Conservation (phyloP, 768 basidiomycete species). For the Holtermannia corniformis region DNA sequence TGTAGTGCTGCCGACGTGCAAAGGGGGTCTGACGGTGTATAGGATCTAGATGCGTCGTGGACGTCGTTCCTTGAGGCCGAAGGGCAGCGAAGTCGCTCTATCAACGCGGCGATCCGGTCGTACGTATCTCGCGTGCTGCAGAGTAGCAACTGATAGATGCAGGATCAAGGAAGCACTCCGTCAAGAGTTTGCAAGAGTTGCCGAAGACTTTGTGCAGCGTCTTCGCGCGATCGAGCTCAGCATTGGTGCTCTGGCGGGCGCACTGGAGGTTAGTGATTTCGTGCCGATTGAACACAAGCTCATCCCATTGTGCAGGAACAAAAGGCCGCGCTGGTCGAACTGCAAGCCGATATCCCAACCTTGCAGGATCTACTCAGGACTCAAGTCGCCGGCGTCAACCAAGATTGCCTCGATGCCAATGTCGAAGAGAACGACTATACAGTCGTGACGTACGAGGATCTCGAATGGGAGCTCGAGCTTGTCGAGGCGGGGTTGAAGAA, state of each 20-base stretch:
- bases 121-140: constrained; percentile 43
- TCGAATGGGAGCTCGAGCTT: constrained; percentile 78
- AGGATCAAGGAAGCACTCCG: constrained; percentile 41
- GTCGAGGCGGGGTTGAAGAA: constrained; percentile 70
- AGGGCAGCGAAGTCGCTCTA: constrained; percentile 62
- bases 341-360: constrained; percentile 46
- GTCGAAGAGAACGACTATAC: constrained; percentile 97
- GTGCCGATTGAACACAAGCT: not conserved
- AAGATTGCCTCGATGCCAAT: constrained; percentile 72
- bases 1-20: constrained; percentile 16
- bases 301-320: constrained; percentile 51
- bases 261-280: constrained; percentile 18
- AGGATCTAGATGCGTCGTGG: constrained; percentile 76
- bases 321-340: constrained; percentile 50
- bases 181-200: constrained; percentile 31
- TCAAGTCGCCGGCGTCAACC: constrained; percentile 56
- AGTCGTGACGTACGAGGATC: constrained; percentile 75
- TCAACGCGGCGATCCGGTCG: constrained; percentile 85
- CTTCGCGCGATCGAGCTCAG: constrained; percentile 33
- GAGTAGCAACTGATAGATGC: constrained; percentile 1
- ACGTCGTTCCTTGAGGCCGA: constrained; percentile 61
- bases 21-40: not conserved
- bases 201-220: constrained; percentile 32
- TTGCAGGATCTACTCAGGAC: constrained; percentile 48
- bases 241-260: constrained; percentile 27